Conservation (phyloP, 2,329 filamentous ascomycete species). For the Falciphora oryzae region DNA sequence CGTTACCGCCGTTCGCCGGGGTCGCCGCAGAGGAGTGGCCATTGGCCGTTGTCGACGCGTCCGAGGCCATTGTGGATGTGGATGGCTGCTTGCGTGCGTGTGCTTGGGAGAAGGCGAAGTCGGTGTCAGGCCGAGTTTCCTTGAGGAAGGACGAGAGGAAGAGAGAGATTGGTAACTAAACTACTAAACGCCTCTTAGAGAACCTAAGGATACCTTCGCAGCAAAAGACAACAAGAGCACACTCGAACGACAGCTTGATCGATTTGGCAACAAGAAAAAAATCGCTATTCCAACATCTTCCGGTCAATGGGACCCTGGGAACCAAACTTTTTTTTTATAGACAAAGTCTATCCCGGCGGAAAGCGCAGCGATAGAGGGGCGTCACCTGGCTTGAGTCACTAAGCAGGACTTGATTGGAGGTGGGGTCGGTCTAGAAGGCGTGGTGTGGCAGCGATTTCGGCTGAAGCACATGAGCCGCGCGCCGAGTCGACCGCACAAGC, state of each 20-base stretch:
- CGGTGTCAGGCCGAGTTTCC: background rate
- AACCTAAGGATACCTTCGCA: background rate
- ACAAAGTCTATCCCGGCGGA: background rate
- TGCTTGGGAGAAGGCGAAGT: background rate
- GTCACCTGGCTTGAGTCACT: background rate
- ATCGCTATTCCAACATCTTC: background rate
- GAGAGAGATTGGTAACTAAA: background rate
- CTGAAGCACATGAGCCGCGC: background rate
- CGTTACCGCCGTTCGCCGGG: constrained; percentile 18
- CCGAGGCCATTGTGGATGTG: constrained; percentile 17
- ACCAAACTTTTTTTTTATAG: background rate
- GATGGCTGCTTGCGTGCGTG: no score
- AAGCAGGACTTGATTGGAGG: background rate
- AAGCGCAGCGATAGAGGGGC: background rate
- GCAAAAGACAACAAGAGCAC: background rate
- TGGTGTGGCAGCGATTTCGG: background rate
- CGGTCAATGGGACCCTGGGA: background rate
- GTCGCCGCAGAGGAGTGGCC: constrained; percentile 17
- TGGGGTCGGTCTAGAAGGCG: background rate
- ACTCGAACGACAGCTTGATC: background rate
- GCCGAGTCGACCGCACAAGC: background rate
- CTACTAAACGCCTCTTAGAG: background rate
- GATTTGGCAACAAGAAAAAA: background rate
- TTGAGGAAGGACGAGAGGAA: background rate
- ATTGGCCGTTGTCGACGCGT: constrained; percentile 18